Evolutionary conservation across 192 early-diverging fungal genomes (phyloP).

Genomic region (Cladochytrium replicatum): DNA sequence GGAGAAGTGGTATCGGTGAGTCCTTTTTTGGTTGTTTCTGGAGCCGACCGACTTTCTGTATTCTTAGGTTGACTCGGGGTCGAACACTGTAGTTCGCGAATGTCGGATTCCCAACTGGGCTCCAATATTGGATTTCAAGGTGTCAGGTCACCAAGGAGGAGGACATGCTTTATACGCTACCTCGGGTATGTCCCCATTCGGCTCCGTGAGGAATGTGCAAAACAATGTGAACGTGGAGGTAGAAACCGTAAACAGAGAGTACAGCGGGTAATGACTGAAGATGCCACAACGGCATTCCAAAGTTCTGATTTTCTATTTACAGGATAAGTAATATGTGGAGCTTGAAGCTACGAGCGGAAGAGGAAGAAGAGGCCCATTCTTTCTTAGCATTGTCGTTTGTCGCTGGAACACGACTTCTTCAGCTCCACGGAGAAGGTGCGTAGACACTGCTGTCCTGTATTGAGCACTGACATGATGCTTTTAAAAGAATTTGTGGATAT

Average conservation of each 20-base stretch:
- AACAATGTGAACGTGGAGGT: constrained; percentile 6
- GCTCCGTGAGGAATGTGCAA: constrained; percentile 11
- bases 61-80: too few relatives aligned
- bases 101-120: constrained; percentile 15
- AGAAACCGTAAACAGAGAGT: neutral
- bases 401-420: constrained; percentile 13
- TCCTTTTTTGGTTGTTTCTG: too few relatives aligned
- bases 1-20: constrained; percentile 19
- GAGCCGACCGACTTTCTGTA: too few relatives aligned
- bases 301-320: constrained; percentile 4
- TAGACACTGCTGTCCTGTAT: too few relatives aligned
- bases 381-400: constrained; percentile 18
- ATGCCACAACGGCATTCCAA: too few relatives aligned
- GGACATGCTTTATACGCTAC: constrained; percentile 19
- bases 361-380: constrained; percentile 9
- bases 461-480: too few relatives aligned
- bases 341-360: constrained; percentile 5
- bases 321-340: constrained; percentile 19
- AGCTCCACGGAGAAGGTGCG: constrained; percentile 9
- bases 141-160: constrained; percentile 10
- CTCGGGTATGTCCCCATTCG: constrained; percentile 8
- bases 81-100: neutral
- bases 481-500: constrained; percentile 15
- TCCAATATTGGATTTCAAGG: constrained; percentile 26
- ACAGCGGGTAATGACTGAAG: too few relatives aligned